These are phyloP conservation scores for Termitomyces sp. DNA, from an alignment of 768 basidiomycete species.

Conservation along the genomic window DNA sequence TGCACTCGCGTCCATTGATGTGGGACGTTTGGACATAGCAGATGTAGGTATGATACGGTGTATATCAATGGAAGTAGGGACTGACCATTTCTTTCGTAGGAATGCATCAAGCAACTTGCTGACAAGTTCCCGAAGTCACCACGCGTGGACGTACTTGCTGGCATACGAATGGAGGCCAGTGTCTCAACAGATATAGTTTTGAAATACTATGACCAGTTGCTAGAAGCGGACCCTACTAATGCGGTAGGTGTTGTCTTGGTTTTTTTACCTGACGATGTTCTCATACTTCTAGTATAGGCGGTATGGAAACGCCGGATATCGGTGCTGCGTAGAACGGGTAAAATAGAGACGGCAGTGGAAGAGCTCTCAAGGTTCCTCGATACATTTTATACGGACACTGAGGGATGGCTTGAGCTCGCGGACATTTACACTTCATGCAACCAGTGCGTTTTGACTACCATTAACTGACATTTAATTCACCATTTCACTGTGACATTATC, in stretches of 20 bases:
- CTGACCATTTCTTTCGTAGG: slow-evolving; percentile 33
- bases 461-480: neutral
- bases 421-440: slow-evolving; percentile 73
- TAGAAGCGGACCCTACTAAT: slow-evolving; percentile 66
- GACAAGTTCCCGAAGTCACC: slow-evolving; percentile 76
- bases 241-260: slow-evolving; percentile 43
- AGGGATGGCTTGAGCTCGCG: slow-evolving; percentile 85
- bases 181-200: slow-evolving; percentile 55
- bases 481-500: neutral
- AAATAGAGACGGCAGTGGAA: slow-evolving; percentile 61
- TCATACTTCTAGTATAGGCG: slow-evolving; percentile 33
- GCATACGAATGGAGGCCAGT: slow-evolving; percentile 73
- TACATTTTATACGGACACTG: slow-evolving; percentile 83
- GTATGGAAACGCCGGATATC: slow-evolving; percentile 82
- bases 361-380: slow-evolving; percentile 76
- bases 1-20: slow-evolving; percentile 71
- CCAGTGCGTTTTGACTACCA: slow-evolving; percentile 45
- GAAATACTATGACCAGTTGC: slow-evolving; percentile 59
- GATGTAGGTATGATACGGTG: slow-evolving; percentile 47
- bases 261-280: neutral
- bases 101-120: slow-evolving; percentile 57
- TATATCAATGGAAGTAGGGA: slow-evolving; percentile 20
- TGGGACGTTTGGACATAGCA: slow-evolving; percentile 68
- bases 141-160: slow-evolving; percentile 72
- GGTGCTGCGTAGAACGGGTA: slow-evolving; percentile 59